Base-by-base conservation (phyloP, 2,329 filamentous ascomycete genomes). In the Tolypocladium pustulatum region DNA sequence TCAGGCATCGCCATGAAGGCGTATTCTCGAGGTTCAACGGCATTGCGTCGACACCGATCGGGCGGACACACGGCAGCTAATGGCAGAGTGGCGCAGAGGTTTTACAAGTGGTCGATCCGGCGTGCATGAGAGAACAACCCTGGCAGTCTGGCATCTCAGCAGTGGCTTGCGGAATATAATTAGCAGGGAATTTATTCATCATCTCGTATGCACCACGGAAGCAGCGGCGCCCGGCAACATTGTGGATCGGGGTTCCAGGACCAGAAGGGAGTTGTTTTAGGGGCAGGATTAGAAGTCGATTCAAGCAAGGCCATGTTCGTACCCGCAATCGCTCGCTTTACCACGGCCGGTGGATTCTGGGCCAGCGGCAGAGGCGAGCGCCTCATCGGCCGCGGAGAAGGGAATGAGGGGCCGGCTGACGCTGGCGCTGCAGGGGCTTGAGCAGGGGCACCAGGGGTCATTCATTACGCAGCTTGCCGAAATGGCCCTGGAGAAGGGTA, bases 311-410 rank as follows among this genome's bases (percentile, higher is more conserved):
- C n/a, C n/a, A n/a, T n/a, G n/a, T n/a, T n/a, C n/a, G n/a, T n/a
- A n/a, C 30, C 30, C 27, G 38, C 54, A 12, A 43, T 55, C 37
- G 37, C 17, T 27, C 10, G 51, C 34, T 32, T 54, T 36, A 5
- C 41, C 6, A 25, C 13, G 27, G 7, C 36, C 36, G 53, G 20
- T 27, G 13, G 51, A 2, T 10, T 20, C 37, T 27, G 13, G 32
- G 36, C 32, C n/a, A 20, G 12, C 20, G 30, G 51, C 13, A n/a
- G n/a, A 12, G 36, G 8, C 36, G 15, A 12, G 27, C 38, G 38
- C 54, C 54, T 43, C 54, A 55, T 55, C 54, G 54, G 54, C 54
- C 54, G 54, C 37, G 54, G 54, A 55, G 27, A 20, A 27, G n/a
- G 54, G 54, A 13, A 34, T 34, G 27, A 34, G 54, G 54, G 54